Conservation (phyloP, 306 rosid genomes). For the Fragaria iinumae region DNA sequence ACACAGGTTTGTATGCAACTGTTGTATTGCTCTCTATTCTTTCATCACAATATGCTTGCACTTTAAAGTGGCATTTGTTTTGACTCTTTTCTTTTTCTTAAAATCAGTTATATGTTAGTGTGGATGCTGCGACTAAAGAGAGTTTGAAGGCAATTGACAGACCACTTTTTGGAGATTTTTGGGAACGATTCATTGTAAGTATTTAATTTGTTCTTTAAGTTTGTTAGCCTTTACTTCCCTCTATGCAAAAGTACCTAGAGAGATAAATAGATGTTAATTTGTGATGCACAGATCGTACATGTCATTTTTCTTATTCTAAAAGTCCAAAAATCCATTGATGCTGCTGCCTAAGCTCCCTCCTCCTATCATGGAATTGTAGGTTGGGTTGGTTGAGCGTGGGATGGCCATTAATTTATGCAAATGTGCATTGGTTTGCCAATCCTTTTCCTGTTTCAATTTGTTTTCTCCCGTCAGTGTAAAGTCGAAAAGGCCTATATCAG, state of each 20-base stretch:
- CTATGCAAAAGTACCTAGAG: background rate
- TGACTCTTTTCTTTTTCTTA: constrained; percentile 25
- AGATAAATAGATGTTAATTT: background rate
- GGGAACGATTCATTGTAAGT: constrained; percentile 95
- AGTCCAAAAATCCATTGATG: background rate
- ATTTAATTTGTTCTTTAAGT: background rate
- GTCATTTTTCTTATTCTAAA: background rate
- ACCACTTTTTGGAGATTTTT: constrained; percentile 96
- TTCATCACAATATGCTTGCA: constrained; percentile 8
- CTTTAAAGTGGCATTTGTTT: constrained; percentile 8
- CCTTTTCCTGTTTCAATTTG: background rate
- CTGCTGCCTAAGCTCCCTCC: background rate
- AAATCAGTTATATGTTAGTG: constrained; percentile 90
- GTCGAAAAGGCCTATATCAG: background rate
- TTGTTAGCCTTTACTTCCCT: background rate
- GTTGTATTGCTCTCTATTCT: background rate
- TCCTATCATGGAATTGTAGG: background rate
- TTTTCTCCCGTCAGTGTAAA: background rate
- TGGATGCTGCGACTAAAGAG: constrained; percentile 96
- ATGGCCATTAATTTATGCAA: background rate
- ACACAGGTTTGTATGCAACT: constrained; percentile 63
- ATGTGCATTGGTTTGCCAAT: background rate
- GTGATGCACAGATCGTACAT: background rate
- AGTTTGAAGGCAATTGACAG: constrained; percentile 95
- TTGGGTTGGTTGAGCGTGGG: background rate